A percentile compares a stretch with the other conserved stretches of the same genome.
Conservation (phyloP, 164 flowering plant genomes). For the Nelumbo lutea region DNA sequence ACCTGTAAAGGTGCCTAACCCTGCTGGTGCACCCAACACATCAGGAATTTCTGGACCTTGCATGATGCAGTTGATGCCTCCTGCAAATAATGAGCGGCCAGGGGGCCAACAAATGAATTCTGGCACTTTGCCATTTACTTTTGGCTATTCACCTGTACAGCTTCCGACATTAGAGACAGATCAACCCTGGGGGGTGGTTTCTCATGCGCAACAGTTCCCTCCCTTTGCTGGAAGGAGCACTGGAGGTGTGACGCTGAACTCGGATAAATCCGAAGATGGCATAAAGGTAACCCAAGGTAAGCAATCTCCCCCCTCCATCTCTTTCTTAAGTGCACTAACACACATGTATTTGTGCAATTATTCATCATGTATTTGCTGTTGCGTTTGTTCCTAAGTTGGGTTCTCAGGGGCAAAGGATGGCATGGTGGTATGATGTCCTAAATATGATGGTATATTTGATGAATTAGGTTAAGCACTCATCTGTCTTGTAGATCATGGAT, state of each 20-base stretch:
- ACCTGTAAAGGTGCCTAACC: slow-evolving; percentile 34
- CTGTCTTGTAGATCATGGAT: too few relatives aligned
- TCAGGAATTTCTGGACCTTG: slow-evolving; percentile 37
- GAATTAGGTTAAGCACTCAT: too few relatives aligned
- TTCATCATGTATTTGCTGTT: neutral
- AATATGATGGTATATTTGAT: too few relatives aligned
- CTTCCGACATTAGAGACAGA: slow-evolving; percentile 66
- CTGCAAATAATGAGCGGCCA: slow-evolving; percentile 42
- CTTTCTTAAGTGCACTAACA: neutral
- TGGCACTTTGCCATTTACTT: slow-evolving; percentile 46
- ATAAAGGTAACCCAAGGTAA: slow-evolving; percentile 31
- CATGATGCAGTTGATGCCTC: slow-evolving; percentile 40
- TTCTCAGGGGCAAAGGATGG: neutral
- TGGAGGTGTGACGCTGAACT: slow-evolving; percentile 23
- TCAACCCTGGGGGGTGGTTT: slow-evolving; percentile 40
- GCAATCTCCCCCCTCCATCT: neutral
- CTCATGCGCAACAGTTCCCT: slow-evolving; percentile 48
- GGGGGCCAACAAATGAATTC: slow-evolving; percentile 34
- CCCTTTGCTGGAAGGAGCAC: slow-evolving; percentile 38
- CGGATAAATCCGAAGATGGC: slow-evolving; percentile 34
- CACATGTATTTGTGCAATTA: neutral
- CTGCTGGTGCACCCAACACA: slow-evolving; percentile 24
- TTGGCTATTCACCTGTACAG: slow-evolving; percentile 71
- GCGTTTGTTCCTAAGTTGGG: too few relatives aligned
- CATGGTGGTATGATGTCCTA: too few relatives aligned